Conservation (phyloP, 306 rosid species). For the Casuarina cunninghamiana region DNA sequence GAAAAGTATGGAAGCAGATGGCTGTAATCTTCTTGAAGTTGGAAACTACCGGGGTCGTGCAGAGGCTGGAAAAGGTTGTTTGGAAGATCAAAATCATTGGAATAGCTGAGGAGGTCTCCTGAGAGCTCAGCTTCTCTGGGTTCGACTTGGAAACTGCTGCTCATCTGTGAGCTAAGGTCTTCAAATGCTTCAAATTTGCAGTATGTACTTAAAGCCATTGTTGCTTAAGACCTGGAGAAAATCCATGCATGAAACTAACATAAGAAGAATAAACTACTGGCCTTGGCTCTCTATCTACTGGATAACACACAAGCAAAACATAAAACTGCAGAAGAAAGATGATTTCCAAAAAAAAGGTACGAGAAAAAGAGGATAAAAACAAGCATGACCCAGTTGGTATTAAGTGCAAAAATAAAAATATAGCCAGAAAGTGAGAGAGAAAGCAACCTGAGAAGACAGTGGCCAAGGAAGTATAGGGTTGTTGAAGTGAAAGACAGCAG, state of each 20-base stretch:
- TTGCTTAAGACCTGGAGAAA: slow-evolving; percentile 1
- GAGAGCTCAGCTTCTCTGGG: neutral
- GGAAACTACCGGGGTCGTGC: neutral
- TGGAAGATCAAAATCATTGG: neutral
- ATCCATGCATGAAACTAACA: neutral
- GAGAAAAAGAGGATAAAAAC: neutral
- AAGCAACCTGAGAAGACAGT: slow-evolving; percentile 2
- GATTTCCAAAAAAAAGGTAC: neutral
- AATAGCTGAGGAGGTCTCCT: neutral
- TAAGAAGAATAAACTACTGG: too few species aligned
- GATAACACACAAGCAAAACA: too few species aligned
- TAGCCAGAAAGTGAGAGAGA: slow-evolving; percentile 3
- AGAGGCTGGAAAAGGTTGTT: neutral
- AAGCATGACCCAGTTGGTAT: neutral
- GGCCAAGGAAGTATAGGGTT: slow-evolving; percentile 6
- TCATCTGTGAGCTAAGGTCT: slow-evolving; percentile 16
- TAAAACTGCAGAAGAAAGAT: neutral
- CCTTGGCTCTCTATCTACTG: too few species aligned
- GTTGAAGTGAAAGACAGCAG: slow-evolving; percentile 3
- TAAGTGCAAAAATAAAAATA: neutral
- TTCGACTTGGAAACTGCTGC: too few species aligned
- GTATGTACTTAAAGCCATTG: slow-evolving; percentile 35
- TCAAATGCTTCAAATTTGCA: slow-evolving; percentile 28
- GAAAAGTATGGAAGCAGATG: neutral
- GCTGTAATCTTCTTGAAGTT: slow-evolving; percentile 15